Evolutionary conservation across 768 basidiomycete genomes (phyloP).

Genomic region (Phanerochaete sordida): DNA sequence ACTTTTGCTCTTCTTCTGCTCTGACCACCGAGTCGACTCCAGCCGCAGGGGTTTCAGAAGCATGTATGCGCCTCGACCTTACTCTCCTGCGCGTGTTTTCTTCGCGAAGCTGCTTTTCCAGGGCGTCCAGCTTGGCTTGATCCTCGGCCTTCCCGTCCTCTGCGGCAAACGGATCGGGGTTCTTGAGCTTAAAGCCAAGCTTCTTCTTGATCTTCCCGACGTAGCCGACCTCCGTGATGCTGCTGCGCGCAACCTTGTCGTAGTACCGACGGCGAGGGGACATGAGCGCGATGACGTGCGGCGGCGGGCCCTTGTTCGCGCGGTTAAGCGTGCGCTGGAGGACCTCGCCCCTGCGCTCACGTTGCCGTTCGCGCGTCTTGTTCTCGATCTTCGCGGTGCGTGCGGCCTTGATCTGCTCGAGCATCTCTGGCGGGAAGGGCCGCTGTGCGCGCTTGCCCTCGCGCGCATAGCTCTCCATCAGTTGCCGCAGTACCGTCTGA

Average conservation of each 20-base stretch:
- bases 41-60: too few relatives aligned
- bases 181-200: conserved; percentile 47
- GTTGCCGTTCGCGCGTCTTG: conserved; percentile 56
- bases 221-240: conserved; percentile 67
- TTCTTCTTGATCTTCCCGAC: conserved; percentile 58
- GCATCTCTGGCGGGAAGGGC: conserved; percentile 46
- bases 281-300: conserved; percentile 55
- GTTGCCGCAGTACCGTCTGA: neutral
- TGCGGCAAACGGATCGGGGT: conserved; percentile 30
- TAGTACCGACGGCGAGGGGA: conserved; percentile 39
- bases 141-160: conserved; percentile 30
- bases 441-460: conserved; percentile 40
- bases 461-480: conserved; percentile 16
- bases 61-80: neutral
- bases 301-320: conserved; percentile 56
- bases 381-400: conserved; percentile 58
- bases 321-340: conserved; percentile 44
- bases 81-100: conserved; percentile 22
- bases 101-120: conserved; percentile 25
- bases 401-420: conserved; percentile 49
- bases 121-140: conserved; percentile 22
- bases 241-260: conserved; percentile 49
- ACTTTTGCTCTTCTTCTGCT: neutral
- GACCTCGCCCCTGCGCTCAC: conserved; percentile 65
- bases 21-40: too few relatives aligned